Evolutionary conservation across 1,139 yeast species (phyloP), one percentile per base, ranked within the genome.

Genomic region (Taphrina populina): DNA sequence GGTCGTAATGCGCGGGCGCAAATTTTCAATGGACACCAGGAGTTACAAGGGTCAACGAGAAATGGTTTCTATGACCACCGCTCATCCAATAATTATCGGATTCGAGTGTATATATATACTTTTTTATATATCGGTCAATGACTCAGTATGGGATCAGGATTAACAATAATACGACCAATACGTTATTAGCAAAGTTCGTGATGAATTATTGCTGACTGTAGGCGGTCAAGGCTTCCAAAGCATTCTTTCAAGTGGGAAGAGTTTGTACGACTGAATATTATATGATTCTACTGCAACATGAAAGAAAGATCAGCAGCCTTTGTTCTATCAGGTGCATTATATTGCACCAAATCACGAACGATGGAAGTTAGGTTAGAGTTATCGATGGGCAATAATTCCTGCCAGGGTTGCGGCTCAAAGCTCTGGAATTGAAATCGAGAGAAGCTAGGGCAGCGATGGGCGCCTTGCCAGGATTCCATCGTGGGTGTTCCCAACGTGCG

Each of bases 401-500:
- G 11, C 54, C 54, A 49, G 5, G 54, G 46, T 15, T 27, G 30
- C 5, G 46, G 34, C 2, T 7, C 30, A 23, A 39, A 49, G 20
- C 24, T 27, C 39, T 37, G 29, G 29, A 49, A 49, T 29, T 49
- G 46, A 3, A 49, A 11, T 4, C 34, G 24, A 11, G 20, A n/a
- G 33, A 49, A 49, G 7, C 40, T 32, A 15, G 32, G 15, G 39
- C 21, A 33, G 3, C 46, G 39, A 3, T 7, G n/a, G 11, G 54
- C 54, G 23, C 39, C 54, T 13, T 20, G 15, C 54, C 54, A 49
- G 3, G 37, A 37, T 7, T 30, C 11, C 15, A 39, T n/a, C 10
- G 37, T 39, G 15, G 54, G 54, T 13, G 54, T 49, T 8, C 54
- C 54, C 1, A 37, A 35, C 17, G 23, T 37, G 21, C 36, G 34